Evolutionary conservation across 2,329 filamentous ascomycete genomes (phyloP), one percentile per base, ranked within the genome.

Genomic region (Colletotrichum sp.): DNA sequence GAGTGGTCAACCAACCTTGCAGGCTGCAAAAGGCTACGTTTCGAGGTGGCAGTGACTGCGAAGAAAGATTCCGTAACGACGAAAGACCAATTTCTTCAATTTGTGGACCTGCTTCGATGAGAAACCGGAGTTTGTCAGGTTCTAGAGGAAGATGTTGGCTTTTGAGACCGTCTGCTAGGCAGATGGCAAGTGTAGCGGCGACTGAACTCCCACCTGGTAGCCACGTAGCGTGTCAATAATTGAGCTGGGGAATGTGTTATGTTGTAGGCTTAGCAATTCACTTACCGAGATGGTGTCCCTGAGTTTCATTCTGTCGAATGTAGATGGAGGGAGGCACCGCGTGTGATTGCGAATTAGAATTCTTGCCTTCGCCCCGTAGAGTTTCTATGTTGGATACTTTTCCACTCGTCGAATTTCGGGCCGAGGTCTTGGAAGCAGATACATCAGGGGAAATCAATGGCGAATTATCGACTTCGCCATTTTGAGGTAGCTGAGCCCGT

Each of bases 361-460:
- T 12, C 39, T 0, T 0, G 5, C 39, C 39, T n/a, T 49, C 39
- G 2, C 39, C 39, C 39, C 39, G 39, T n/a, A 49, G 39, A 49
- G 18, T 49, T n/a, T 49, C 39, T 49, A 49, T 49, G 39, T 0
- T 49, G 18, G 39, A n/a, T 0, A 49, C 18, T n/a, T 1, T 49
- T 5, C 39, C 39, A 0, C 0, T 49, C 0, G 39, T 49, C 18
- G 6, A 1, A 12, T 12, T 49, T 0, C 0, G 18, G 9, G 39
- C 39, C 0, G 3, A n/a, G 1, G 39, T 0, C 18, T 49, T 49
- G 9, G 1, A 49, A 49, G 39, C 39, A 0, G 9, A 12, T n/a
- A 12, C 39, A 0, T 0, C 5, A 49, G 18, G 18, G 39, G 39
- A 49, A 49, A 12, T 49, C 6, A 3, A 49, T n/a, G 18, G 39